These are phyloP conservation scores for Euptelea pleiosperma DNA, from an alignment of 164 flowering plant species.

Conservation along the genomic window DNA sequence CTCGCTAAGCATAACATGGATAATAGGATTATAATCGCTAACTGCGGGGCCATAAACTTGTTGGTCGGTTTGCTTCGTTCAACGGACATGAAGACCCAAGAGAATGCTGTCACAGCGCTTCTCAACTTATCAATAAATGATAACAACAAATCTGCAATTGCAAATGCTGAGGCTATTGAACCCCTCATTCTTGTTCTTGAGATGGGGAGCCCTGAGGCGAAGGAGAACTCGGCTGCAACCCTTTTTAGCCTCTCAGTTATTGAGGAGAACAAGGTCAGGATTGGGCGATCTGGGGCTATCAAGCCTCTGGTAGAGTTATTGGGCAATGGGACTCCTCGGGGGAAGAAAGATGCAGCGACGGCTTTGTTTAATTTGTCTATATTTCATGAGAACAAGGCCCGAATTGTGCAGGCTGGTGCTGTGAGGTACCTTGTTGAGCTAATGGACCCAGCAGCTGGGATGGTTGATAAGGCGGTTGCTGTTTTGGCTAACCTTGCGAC, in stretches of 20 bases:
- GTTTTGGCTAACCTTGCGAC: conserved; percentile 96
- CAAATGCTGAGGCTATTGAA: conserved; percentile 70
- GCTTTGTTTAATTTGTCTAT: conserved; percentile 85
- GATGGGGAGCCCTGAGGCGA: conserved; percentile 77
- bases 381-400: conserved; percentile 69
- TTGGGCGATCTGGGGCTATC: conserved; percentile 85
- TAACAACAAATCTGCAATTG: conserved; percentile 76
- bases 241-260: conserved; percentile 84
- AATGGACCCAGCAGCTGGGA: conserved; percentile 96
- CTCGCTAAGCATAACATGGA: conserved; percentile 81
- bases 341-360: conserved; percentile 92
- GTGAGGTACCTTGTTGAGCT: conserved; percentile 77
- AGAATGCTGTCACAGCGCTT: conserved; percentile 83
- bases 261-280: conserved; percentile 69
- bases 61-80: conserved; percentile 66
- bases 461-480: conserved; percentile 97
- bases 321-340: conserved; percentile 84
- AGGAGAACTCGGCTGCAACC: conserved; percentile 88
- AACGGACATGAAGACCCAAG: conserved; percentile 51
- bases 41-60: conserved; percentile 63
- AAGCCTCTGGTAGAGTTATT: conserved; percentile 74
- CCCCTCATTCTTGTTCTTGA: conserved; percentile 80
- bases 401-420: conserved; percentile 80
- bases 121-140: conserved; percentile 87
- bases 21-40: conserved; percentile 72